Base-by-base conservation (phyloP, 1,139 yeast genomes). In the Insectozyma bohioensis region DNA sequence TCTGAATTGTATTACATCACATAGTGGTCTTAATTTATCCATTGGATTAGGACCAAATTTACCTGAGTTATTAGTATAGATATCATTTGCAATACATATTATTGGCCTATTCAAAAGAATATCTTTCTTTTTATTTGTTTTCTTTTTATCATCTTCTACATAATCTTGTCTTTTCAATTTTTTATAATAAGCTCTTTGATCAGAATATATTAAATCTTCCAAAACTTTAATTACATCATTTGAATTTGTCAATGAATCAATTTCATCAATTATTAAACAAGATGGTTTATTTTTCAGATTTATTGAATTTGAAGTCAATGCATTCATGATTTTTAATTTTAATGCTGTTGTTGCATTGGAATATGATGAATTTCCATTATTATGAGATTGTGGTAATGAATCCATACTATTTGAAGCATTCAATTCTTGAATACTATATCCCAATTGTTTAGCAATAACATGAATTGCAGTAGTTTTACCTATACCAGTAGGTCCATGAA, bases 401-500 rank as follows among this genome's bases (percentile, higher is more conserved):
- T 67, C 70, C 66, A 66, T 60, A 46, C 71, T 64, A 54, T 92
- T 96, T 46, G 95, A 81, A 1, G 98, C 97, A 58, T 92, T 92
- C 43, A 90, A 72, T 51, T 92, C 98, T 47, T 85, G 73, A 0
- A 85, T 75, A 30, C 79, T 77, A 53, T 84, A 92, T 0, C 95
- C 95, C 29, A 85, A 75, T 44, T 86, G 95, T 31, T 71, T 72
- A 4, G 95, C 95, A 23, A 88, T 72, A 2, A 87, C 74, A 54
- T 90, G 96, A 0, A 94, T 88, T 3, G 88, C 81, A 0, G 95
- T 78, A 0, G 98, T 92, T 54, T 92, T 92, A 5, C 98, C 98
- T n/a, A 85, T 72, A 1, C 98, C 98, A 1, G 96, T 90, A 0
- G 97, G 95, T 0, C 98, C 98, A 52, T 84, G 87, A 3, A 92